Percentiles rank a stretch among this genome's conserved stretches.
phyloP scores from a whole-genome alignment of 768 basidiomycete genomes.

The Collybia sordida region DNA sequence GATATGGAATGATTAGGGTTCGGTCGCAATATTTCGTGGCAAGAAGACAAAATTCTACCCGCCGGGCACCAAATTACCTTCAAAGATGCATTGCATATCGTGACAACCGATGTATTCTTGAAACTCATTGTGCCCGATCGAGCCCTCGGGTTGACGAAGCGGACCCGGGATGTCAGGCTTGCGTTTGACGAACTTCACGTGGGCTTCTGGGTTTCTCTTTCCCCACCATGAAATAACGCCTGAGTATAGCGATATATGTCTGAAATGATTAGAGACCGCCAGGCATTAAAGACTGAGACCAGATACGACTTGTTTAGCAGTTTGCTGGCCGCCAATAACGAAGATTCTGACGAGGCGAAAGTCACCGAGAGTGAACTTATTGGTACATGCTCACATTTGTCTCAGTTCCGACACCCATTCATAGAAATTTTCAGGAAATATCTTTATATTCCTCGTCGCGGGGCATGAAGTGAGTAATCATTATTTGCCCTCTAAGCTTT shows the following conservation, averaged over 20 bases:
- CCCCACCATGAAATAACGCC: not conserved
- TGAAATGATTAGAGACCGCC: constrained; percentile 53
- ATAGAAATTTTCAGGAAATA: constrained; percentile 30
- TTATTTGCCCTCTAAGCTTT: too few species aligned
- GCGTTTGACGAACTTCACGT: constrained; percentile 48
- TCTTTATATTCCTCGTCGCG: constrained; percentile 56
- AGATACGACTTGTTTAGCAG: constrained; percentile 53
- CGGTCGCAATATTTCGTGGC: constrained; percentile 1
- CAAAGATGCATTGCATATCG: constrained; percentile 39
- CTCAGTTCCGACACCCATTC: not conserved
- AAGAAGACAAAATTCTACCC: not conserved
- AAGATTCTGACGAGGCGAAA: constrained; percentile 29
- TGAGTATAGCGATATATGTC: constrained; percentile 40
- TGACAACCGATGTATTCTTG: constrained; percentile 34
- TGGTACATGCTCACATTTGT: constrained; percentile 16
- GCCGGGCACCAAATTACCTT: not conserved
- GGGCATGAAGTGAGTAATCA: constrained; percentile 51
- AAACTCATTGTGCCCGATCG: constrained; percentile 39
- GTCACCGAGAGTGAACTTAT: constrained; percentile 45
- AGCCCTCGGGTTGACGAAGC: constrained; percentile 34
- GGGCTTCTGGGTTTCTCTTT: constrained; percentile 3
- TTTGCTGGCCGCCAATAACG: constrained; percentile 49
- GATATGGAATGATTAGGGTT: not conserved
- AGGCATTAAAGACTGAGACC: constrained; percentile 31
- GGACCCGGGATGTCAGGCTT: constrained; percentile 25